These are phyloP conservation scores for Apophysomyces trapeziformis DNA, from an alignment of 371 early-diverging fungal species.

Conservation along the genomic window DNA sequence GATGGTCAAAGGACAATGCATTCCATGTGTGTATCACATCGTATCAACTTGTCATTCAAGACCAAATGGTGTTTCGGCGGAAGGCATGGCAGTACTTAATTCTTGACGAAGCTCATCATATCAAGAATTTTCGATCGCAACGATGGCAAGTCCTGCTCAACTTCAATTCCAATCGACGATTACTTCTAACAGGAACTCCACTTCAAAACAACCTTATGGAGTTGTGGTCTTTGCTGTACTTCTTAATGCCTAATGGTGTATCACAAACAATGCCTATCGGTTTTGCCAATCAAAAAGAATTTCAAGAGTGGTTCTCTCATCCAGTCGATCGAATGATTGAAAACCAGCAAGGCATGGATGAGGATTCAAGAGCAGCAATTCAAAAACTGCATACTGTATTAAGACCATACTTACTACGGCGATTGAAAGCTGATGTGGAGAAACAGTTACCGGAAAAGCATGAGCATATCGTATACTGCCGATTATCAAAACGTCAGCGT, in stretches of 20 bases:
- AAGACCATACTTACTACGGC: conserved; percentile 88
- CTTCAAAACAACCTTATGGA: conserved; percentile 95
- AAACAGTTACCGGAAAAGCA: conserved; percentile 85
- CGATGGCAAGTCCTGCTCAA: conserved; percentile 91
- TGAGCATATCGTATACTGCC: conserved; percentile 82
- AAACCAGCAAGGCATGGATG: conserved; percentile 57
- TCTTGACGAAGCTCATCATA: conserved; percentile 95
- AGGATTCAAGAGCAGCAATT: conserved; percentile 65
- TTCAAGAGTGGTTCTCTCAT: conserved; percentile 90
- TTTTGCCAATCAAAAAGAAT: conserved; percentile 83
- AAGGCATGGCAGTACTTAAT: conserved; percentile 88
- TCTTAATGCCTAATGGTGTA: conserved; percentile 84
- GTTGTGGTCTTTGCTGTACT: conserved; percentile 94
- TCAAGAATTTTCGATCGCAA: conserved; percentile 94
- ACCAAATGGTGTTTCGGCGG: conserved; percentile 79
- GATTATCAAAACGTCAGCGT: conserved; percentile 82
- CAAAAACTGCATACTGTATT: conserved; percentile 77
- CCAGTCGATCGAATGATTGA: conserved; percentile 84
- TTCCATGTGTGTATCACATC: conserved; percentile 91
- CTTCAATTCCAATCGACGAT: conserved; percentile 77
- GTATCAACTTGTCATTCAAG: conserved; percentile 83
- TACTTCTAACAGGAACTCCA: conserved; percentile 95
- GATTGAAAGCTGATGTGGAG: conserved; percentile 87
- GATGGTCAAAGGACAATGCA: conserved; percentile 82
- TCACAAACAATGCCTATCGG: conserved; percentile 67